Base-by-base conservation (phyloP, 768 basidiomycete genomes). In the Phallus indusiatus region DNA sequence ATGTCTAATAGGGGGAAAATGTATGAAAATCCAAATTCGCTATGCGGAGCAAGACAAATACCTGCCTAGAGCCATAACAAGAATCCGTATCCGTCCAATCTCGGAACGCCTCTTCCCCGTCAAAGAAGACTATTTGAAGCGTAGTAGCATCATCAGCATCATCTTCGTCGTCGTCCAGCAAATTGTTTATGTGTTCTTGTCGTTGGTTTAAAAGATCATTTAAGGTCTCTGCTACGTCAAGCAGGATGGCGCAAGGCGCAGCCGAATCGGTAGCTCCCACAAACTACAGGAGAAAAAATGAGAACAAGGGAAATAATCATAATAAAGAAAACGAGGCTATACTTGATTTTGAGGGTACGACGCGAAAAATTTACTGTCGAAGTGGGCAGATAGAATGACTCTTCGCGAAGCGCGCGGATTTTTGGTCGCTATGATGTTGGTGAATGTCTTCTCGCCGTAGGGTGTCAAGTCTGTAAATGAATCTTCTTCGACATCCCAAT, bases 201-300 rank as follows among this genome's bases (percentile, higher is more conserved):
- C 86, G 79, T 12, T 76, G 73, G 35, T 87, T 78, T 17, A 98
- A 71, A 46, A 94, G 73, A 0, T 83, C 83, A 61, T 89, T 82
- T 42, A 97, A 72, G 5, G 87, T 74, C 71, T 94, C 89, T 0
- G 94, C 96, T 16, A 97, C 74, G 71, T 97, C 94, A 28, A 97
- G 81, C 75, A 99, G 80, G 73, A 98, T 85, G 4, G 94, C 92
- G 64, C 94, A 97, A 1, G 96, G 85, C 35, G 91, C 93, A 6
- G 94, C 96, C 0, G 94, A 96, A 69, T 99, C 96, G 10, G 94
- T 98, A 9, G 96, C 96, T 35, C 96, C 96, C 66, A 99, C 75
- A 69, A 99, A 99, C 90, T 97, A 72, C 20, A 47, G n/a, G 53
- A 54, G 53, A 47, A 37, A 34, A 42, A 54, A 54, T 10, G 20